These are phyloP conservation scores for Takakia lepidozioides DNA, from an alignment of 225 moss, liverwort and hornwort species.

Conservation along the genomic window DNA sequence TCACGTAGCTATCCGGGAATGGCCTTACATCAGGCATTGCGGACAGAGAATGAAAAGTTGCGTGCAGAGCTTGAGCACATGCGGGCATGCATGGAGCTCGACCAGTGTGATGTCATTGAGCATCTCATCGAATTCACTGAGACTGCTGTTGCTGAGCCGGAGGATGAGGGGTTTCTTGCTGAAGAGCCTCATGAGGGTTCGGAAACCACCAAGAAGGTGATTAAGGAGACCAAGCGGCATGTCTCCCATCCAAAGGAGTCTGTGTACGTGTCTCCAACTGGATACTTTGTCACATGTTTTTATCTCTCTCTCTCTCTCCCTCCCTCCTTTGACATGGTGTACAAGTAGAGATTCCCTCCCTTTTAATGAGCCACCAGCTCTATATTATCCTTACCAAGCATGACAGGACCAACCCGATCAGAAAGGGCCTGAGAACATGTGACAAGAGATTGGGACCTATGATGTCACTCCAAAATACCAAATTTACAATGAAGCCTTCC, in stretches of 20 bases:
- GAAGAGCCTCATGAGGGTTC: constrained; percentile 26
- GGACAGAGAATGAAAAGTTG: constrained; percentile 77
- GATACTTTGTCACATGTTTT: no score
- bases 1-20: constrained; percentile 82
- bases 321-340: no score
- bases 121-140: constrained; percentile 89
- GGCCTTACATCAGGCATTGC: constrained; percentile 56
- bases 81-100: constrained; percentile 55
- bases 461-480: no score
- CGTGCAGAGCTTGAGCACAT: constrained; percentile 66
- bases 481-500: no score
- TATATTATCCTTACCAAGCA: no score
- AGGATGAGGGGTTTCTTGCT: constrained; percentile 24
- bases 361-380: no score
- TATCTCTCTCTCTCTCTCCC: no score
- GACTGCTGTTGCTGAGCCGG: constrained; percentile 35
- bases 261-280: constrained; percentile 21
- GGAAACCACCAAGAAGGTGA: constrained; percentile 12
- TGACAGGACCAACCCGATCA: no score
- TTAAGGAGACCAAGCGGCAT: constrained; percentile 30
- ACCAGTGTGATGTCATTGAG: constrained; percentile 74
- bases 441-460: no score
- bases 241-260: constrained; percentile 25
- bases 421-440: no score
- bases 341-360: neutral